Base-by-base conservation (phyloP, 345 rosid genomes). In the Ceriops tagal region DNA sequence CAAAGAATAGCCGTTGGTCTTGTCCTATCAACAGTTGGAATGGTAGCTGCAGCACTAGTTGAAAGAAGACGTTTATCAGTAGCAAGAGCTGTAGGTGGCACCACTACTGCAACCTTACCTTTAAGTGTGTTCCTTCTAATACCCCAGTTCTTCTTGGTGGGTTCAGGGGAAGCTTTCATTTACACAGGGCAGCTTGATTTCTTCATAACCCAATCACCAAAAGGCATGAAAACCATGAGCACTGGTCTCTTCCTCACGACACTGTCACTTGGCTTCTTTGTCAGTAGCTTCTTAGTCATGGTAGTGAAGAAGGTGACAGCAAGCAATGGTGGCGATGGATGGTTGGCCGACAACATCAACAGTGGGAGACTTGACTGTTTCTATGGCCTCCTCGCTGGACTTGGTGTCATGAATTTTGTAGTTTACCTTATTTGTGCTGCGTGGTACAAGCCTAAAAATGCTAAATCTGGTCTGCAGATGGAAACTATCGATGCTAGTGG, bases 191-290 rank as follows among this genome's bases (percentile, higher is more conserved):
- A 86, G 74, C 87, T 84, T 20, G 88, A 86, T 69, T 80, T 88
- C 87, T 88, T 88, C 84, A 83, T 86, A 64, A 88, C 90, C 5
- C 80, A 83, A 53, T 84, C 90, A 8, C 88, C 90, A 1, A 81
- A 86, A 79, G 86, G 90, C 70, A 86, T 86, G 90, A 88, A 86
- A 76, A 88, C 88, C 0, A 83, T 88, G 81, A 86, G 93, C 85
- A 88, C 88, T 0, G 93, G 87, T 10, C 86, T 88, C 39, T 88
- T 84, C 84, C 93, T 88, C 65, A 81, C 90, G 7, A 86, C 90
- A 46, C 75, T 88, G 11, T 75, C 90, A 0, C 83, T 86, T 16
- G 93, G 90, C 47, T 86, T 86, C 86, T 88, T 83, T 53, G 27
- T 86, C 20, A 88, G 90, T 46, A 88, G 87, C 76, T 75, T 88